Evolutionary conservation across 176 grass and related monocot genomes (phyloP).

Genomic region (Thalia dealbata): DNA sequence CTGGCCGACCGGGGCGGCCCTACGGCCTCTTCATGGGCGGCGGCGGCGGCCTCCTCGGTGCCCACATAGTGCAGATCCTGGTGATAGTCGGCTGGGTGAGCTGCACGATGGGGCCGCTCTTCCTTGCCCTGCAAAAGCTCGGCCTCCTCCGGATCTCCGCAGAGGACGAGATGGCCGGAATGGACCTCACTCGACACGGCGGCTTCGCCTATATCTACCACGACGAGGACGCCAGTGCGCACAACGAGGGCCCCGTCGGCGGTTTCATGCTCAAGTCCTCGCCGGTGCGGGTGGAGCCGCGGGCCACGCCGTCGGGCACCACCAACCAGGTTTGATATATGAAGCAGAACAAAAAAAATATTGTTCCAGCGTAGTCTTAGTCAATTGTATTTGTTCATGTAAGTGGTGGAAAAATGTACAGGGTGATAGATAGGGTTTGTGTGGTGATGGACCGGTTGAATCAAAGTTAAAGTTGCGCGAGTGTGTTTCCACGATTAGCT

Average conservation of each 20-base stretch:
- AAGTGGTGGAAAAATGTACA: background rate
- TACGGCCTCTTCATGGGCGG: constrained; percentile 96
- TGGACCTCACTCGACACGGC: constrained; percentile 74
- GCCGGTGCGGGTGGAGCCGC: constrained; percentile 23
- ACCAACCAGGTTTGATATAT: background rate
- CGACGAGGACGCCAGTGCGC: constrained; percentile 37
- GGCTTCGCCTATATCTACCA: constrained; percentile 69
- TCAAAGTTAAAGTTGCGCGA: no score
- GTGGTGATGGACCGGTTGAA: background rate
- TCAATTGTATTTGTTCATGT: background rate
- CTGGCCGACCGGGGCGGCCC: constrained; percentile 25
- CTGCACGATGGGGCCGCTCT: constrained; percentile 78
- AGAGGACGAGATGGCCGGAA: constrained; percentile 76
- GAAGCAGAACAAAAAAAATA: no score
- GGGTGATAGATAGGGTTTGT: background rate
- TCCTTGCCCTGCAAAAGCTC: constrained; percentile 48
- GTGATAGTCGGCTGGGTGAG: constrained; percentile 68
- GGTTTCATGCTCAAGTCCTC: constrained; percentile 6
- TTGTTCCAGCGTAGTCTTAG: no score
- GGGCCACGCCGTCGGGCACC: background rate
- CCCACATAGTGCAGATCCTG: constrained; percentile 64
- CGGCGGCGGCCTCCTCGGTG: constrained; percentile 56
- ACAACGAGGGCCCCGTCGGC: background rate
- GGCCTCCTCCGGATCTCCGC: constrained; percentile 59
- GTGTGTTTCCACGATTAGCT: background rate